Evolutionary conservation across 441 rosid species (phyloP), one percentile per base, ranked within the genome.

Genomic region (Gossypium schwendimanii): DNA sequence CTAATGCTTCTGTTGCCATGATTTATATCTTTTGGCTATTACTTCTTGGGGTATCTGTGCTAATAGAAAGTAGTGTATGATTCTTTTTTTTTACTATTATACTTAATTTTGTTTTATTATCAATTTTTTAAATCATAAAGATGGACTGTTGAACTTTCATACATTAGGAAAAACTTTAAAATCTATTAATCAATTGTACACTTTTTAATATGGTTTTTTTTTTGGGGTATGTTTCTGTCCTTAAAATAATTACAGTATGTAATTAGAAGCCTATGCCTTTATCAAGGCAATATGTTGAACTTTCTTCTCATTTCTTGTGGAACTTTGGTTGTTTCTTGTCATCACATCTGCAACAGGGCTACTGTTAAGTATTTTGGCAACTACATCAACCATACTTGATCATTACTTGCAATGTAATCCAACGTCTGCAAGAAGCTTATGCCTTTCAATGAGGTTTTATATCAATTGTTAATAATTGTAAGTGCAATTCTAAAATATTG

Each of bases 341-440:
- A 64, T 69, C 39, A 69, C 78, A 49, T 65, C 67, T 79, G 69
- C 89, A 92, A 97, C 97, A 60, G 97, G 97, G 64, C 81, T 92
- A 14, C 76, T 94, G 75, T 75, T 92, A 82, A 89, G 97, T 80
- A 75, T 89, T 81, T 82, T 94, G 79, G 98, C 97, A 68, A 92
- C 97, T 62, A 74, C 93, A 64, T 92, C 98, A 63, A 73, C 84
- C 80, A 81, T 92, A 75, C 89, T 92, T 33, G 94, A 92, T 80
- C 98, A 85, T 74, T 84, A 88, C 82, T 77, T 94, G 79, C 91
- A 93, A 66, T 83, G 80, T 47, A 84, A 36, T 36, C 9, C 2
- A 6, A 0, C 41, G 1, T 36, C 10, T 7, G 41, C 9, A 36
- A 36, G 41, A 36, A 36, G 41, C 41, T 0, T 36, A 7, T 7